Evolutionary conservation across 2,329 filamentous ascomycete genomes (phyloP), one percentile per base, ranked within the genome.

Genomic region (Ceratocystis ficicola): DNA sequence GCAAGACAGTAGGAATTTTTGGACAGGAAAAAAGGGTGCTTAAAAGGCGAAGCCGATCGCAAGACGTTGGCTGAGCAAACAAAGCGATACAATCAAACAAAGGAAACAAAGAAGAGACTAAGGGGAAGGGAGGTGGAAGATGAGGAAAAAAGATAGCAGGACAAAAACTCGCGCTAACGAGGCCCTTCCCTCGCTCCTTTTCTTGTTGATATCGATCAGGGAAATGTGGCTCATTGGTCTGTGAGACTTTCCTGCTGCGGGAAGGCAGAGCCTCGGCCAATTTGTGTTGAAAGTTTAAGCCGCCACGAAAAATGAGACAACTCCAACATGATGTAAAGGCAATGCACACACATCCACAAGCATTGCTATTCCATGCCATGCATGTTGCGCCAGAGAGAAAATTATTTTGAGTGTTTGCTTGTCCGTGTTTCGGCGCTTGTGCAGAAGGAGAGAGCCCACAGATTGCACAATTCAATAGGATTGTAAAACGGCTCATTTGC

Each of bases 261-360:
- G 2, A 7, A 62, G 22, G 32, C 41, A 48, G 60, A 62, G 60
- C 60, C 60, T 62, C 60, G 44, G 55, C 55, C 55, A 59, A 36
- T 59, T 59, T 36, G 28, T 32, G 28, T 32, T 36, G 28, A 59
- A 36, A 59, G 15, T n/a, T 36, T 10, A 36, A 59, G 55, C 55
- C 28, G 55, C 28, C 28, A n/a, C 25, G 7, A 59, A 32, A 59
- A 36, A 59, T 59, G 30, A 36, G 55, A n/a, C 55, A 36, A 36
- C 55, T 59, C 55, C 55, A 59, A 32, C 28, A n/a, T n/a, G n/a
- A 10, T 52, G 1, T 5, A 59, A 25, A 25, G 32, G 28, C 22
- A 59, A 30, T 30, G 28, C 55, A 20, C 28, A 59, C 28, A 59
- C 55, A 25, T 52, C 48, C 20, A 61, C 36, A 22, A 6, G 41